Percentiles rank a stretch among this genome's conserved stretches.
Conservation (phyloP, 2,329 filamentous ascomycete species). For the Epichloe gansuensis region DNA sequence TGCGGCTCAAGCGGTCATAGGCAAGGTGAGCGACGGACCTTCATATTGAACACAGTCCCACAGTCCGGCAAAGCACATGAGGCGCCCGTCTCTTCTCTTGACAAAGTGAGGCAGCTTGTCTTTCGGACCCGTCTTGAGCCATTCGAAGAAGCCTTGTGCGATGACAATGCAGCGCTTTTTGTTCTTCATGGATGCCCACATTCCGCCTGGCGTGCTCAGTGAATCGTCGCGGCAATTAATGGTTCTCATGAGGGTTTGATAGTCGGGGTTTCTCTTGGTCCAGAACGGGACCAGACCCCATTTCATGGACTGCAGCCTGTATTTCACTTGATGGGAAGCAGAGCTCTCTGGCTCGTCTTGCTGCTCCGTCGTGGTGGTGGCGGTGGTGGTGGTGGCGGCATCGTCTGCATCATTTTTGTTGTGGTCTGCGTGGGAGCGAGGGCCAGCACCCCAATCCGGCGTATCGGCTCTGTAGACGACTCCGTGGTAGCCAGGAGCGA, state of each 20-base stretch:
- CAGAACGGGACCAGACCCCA: constrained; percentile 93
- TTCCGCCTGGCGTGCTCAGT: constrained; percentile 57
- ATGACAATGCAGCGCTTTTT: constrained; percentile 78
- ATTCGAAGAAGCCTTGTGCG: constrained; percentile 92
- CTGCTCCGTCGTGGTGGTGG: background rate
- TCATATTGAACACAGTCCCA: constrained; percentile 84
- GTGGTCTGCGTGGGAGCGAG: constrained; percentile 11
- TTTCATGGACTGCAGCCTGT: constrained; percentile 86
- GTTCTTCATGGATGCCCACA: constrained; percentile 89
- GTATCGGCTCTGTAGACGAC: constrained; percentile 72
- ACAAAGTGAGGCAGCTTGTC: constrained; percentile 79
- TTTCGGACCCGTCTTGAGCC: constrained; percentile 66
- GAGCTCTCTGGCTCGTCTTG: background rate
- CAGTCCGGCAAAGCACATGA: constrained; percentile 83
- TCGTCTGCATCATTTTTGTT: background rate
- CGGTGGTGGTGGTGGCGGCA: background rate
- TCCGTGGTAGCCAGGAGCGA: constrained; percentile 77
- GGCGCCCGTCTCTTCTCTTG: constrained; percentile 64
- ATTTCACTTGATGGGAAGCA: constrained; percentile 32
- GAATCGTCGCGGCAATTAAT: constrained; percentile 95
- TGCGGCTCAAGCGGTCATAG: too few relatives aligned
- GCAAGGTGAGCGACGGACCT: constrained; percentile 23
- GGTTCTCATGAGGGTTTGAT: constrained; percentile 65
- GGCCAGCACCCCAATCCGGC: constrained; percentile 44
- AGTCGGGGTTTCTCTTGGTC: constrained; percentile 75